Percentiles rank a stretch among this genome's conserved stretches.
Evolutionary conservation across 2,329 filamentous ascomycete species (phyloP).

Genomic region (Fusarium succisae): DNA sequence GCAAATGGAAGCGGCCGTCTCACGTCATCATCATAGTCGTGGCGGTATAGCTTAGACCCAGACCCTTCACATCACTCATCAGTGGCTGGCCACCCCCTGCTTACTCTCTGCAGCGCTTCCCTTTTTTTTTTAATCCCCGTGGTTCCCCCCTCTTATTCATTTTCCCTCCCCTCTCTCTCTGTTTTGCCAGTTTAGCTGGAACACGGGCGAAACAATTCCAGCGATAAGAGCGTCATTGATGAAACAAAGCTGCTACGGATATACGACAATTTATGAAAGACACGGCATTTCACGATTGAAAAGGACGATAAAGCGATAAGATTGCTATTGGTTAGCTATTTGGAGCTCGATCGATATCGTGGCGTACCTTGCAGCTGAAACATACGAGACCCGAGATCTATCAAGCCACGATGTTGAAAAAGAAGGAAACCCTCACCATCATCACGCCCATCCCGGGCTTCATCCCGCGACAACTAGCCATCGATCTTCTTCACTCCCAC

Average conservation of each 20-base stretch:
- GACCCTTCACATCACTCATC: constrained; percentile 3
- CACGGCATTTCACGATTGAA: constrained; percentile 8
- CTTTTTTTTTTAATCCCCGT: constrained; percentile 2
- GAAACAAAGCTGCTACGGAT: background rate
- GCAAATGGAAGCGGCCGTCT: constrained; percentile 30
- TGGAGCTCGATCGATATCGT: background rate
- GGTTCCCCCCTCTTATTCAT: background rate
- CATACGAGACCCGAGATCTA: background rate
- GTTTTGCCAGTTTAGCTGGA: background rate
- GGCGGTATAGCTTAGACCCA: constrained; percentile 13
- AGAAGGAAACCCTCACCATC: constrained; percentile 73
- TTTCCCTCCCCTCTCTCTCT: background rate
- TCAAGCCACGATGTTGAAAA: constrained; percentile 60
- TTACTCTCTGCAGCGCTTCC: background rate
- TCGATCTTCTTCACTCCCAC: constrained; percentile 77
- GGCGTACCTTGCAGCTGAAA: constrained; percentile 28
- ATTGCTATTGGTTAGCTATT: background rate
- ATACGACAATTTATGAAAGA: background rate
- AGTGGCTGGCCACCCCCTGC: constrained; percentile 9
- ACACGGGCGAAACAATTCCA: constrained; percentile 3
- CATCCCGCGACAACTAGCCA: constrained; percentile 75
- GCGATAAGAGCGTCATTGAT: background rate
- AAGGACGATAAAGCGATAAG: background rate
- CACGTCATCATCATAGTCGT: constrained; percentile 40
- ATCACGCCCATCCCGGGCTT: constrained; percentile 76